Conservation (phyloP, 805 yeast genomes). For the Lachancea kluyveri region DNA sequence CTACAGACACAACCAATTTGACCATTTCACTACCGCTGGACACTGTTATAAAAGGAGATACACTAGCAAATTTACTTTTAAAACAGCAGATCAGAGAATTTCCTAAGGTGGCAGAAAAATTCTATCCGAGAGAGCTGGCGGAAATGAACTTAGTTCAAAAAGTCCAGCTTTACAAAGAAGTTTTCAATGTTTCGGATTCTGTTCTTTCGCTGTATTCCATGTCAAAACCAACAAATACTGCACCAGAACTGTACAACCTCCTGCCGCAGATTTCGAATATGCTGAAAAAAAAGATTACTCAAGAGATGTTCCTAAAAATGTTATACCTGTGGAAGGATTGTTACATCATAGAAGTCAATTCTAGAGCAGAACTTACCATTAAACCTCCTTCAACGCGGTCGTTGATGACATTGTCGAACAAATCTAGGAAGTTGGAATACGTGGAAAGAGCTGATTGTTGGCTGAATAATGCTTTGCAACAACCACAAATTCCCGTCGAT, state of each 20-base stretch:
- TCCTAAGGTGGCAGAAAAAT: slow-evolving; percentile 20
- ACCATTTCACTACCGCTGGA: slow-evolving; percentile 20
- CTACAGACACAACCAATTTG: slow-evolving; percentile 17
- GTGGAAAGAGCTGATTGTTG: slow-evolving; percentile 21
- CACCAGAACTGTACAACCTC: slow-evolving; percentile 17
- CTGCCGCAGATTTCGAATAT: slow-evolving; percentile 28
- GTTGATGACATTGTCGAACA: slow-evolving; percentile 16
- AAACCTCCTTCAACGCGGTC: slow-evolving; percentile 16
- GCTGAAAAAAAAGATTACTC: slow-evolving; percentile 22
- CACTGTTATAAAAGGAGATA: slow-evolving; percentile 8
- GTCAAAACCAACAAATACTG: slow-evolving; percentile 13
- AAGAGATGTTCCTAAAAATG: slow-evolving; percentile 22
- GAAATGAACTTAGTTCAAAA: slow-evolving; percentile 11
- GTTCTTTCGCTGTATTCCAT: slow-evolving; percentile 26
- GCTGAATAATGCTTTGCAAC: slow-evolving; percentile 7
- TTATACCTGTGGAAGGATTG: slow-evolving; percentile 26
- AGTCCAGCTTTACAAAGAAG: slow-evolving; percentile 17
- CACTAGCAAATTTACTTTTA: slow-evolving; percentile 14
- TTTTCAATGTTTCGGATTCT: slow-evolving; percentile 23
- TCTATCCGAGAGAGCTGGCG: slow-evolving; percentile 17
- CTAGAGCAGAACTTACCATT: slow-evolving; percentile 18
- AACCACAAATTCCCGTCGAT: slow-evolving; percentile 13
- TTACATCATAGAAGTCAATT: slow-evolving; percentile 20
- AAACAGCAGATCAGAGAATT: slow-evolving; percentile 20
- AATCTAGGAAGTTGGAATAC: slow-evolving; percentile 25